Evolutionary conservation across 2,329 filamentous ascomycete species (phyloP), one percentile per base, ranked within the genome.

Genomic region (Exutisphaerella laricina): DNA sequence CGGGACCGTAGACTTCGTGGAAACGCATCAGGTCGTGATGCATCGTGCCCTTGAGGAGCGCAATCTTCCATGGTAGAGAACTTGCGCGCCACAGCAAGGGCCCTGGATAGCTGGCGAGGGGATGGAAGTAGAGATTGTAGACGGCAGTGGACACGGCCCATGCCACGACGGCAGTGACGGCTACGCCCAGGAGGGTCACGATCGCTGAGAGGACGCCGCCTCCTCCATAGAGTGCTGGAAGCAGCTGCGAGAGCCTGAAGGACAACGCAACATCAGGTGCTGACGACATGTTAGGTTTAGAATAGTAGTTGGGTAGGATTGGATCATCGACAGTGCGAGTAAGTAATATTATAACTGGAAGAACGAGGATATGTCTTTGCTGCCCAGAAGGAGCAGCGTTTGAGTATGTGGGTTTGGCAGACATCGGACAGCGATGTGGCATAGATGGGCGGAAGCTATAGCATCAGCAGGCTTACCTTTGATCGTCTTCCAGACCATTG

Each of bases 111-210:
- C 59, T 13, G 53, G 53, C 39, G 0, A 72, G 57, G 7, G 70
- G 68, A 36, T 70, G 66, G 41, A 72, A 65, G 46, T 60, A 69
- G 34, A 68, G 30, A 32, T 66, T 67, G 56, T 70, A 67, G 20
- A 66, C 46, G 7, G n/a, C n/a, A 9, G 1, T 33, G 9, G 30
- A 18, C 16, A 33, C 20, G 30, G 49, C 25, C 36, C 50, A 53
- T 8, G 34, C 43, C 8, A 43, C 32, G 14, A 49, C 13, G 9
- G 41, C 25, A 4, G 46, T 21, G 18, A 51, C 20, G n/a, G 44
- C 12, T 16, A 45, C 28, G 4, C 39, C 46, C 12, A 41, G 13
- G 6, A 47, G 26, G 6, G 36, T 18, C 5, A 33, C 16, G 13
- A 33, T 33, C 4, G 30, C 20, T 8, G 30, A 10, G 30, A 33